Evolutionary conservation across 2,329 filamentous ascomycete species (phyloP), one percentile per base, ranked within the genome.

Genomic region (Aspergillus fijiensis): DNA sequence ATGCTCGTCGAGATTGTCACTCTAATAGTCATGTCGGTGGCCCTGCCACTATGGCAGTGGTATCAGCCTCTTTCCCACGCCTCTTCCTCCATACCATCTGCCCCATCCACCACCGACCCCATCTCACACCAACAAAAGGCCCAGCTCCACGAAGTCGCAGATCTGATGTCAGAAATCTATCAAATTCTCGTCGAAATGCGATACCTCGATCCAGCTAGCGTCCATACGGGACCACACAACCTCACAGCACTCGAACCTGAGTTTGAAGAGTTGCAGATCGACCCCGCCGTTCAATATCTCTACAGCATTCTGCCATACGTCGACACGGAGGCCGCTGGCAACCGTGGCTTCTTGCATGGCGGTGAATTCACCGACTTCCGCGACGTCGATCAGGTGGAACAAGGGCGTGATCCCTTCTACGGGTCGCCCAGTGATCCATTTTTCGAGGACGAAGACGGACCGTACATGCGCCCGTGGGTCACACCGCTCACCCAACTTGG

Each of bases 401-500:
- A 51, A 19, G 35, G 52, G 14, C 58, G 58, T 14, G 58, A 57
- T 51, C 58, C 58, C 12, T 59, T 59, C 12, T 59, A 50, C 21
- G 52, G 4, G 3, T 16, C 25, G 5, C 33, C 47, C n/a, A 31
- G 47, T 2, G 60, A 52, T 1, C 53, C 51, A 4, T 59, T 57
- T 19, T 67, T 52, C 35, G 58, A 55, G 9, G 51, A 54, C 19
- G 61, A 67, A n/a, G 51, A 65, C 12, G 63, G 67, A 5, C 62
- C 65, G 53, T 70, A 68, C 12, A 67, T 74, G 60, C 66, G 64
- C 5, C 67, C 71, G 3, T 74, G 70, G 67, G 65, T 71, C 60
- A 74, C 71, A 54, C 62, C 69, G 5, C 57, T 72, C 12, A 70
- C 67, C 1, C 25, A 35, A 31, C n/a, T 70, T 4, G 69, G 65